These are phyloP conservation scores for Encephalitozoon hellem DNA, from an alignment of 371 early-diverging fungal genomes.

Conservation along the genomic window DNA sequence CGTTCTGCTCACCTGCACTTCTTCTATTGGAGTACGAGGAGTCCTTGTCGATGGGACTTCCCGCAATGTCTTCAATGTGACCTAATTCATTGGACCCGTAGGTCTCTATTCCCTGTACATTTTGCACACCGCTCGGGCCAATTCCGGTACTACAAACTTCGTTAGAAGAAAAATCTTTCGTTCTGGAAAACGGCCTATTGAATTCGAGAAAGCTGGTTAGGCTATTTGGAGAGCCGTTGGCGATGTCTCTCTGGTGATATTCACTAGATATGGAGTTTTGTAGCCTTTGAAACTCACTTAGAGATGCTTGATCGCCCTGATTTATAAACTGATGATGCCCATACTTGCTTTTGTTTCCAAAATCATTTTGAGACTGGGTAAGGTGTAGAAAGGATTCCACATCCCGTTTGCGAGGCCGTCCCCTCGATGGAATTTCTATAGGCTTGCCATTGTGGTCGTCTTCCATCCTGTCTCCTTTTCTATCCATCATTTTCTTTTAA, in stretches of 20 bases:
- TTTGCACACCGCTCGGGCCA: neutral
- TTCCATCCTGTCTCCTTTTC: conserved; percentile 5
- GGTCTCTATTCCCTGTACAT: neutral
- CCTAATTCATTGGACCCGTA: neutral
- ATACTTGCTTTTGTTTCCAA: neutral
- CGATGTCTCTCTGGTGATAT: neutral
- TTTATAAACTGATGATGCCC: neutral
- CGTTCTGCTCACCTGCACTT: neutral
- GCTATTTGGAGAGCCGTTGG: neutral
- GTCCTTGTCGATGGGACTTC: neutral
- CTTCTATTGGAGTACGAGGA: neutral
- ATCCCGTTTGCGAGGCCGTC: conserved; percentile 30
- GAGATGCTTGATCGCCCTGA: neutral
- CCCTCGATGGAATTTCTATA: conserved; percentile 40
- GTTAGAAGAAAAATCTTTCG: neutral
- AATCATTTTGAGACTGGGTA: neutral
- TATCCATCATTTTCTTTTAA: neutral
- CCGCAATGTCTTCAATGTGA: neutral
- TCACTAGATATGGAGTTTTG: neutral
- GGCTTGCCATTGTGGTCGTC: conserved; percentile 20
- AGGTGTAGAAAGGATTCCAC: neutral
- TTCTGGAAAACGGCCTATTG: neutral
- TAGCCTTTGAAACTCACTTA: neutral
- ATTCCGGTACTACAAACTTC: neutral
- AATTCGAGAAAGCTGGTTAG: neutral